Conservation (phyloP, 75 land plant genomes). For the Selaginella moellendorffii region DNA sequence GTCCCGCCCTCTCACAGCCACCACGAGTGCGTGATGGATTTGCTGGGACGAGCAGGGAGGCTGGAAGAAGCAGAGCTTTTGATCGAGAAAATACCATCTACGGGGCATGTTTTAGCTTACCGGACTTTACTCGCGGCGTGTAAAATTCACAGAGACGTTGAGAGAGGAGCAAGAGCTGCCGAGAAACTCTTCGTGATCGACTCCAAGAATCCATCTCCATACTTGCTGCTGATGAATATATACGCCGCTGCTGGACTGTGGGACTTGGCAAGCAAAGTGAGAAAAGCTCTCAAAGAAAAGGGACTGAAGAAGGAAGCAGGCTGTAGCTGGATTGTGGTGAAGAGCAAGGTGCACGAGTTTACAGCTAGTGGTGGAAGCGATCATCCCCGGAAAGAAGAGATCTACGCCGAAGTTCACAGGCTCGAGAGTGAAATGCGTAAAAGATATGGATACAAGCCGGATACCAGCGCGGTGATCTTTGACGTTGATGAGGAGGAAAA, state of each 20-base stretch:
- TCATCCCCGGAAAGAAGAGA: slow-evolving; percentile 5
- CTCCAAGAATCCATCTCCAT: slow-evolving; percentile 7
- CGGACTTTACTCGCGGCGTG: no score
- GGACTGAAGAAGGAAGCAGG: background rate
- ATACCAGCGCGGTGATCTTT: background rate
- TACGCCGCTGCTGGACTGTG: slow-evolving; percentile 10
- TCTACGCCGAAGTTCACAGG: slow-evolving; percentile 2
- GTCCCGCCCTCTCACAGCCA: no score
- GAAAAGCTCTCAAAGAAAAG: background rate
- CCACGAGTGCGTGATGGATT: no score
- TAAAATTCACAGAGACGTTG: slow-evolving; percentile 6
- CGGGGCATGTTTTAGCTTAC: no score
- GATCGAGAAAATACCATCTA: no score
- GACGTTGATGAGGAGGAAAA: slow-evolving; percentile 7
- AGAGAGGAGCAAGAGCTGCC: slow-evolving; percentile 5
- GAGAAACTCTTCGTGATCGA: background rate
- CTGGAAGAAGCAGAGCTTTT: no score
- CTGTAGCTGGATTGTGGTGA: slow-evolving; percentile 6
- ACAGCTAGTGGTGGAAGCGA: background rate
- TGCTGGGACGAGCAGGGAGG: no score
- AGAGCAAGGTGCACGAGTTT: background rate
- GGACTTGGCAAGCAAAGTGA: background rate
- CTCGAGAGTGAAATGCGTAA: slow-evolving; percentile 1
- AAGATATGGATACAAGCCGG: background rate
- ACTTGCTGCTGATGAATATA: slow-evolving; percentile 4